Conservation (phyloP, 2,329 filamentous ascomycete genomes). For the Trichoderma sp. region DNA sequence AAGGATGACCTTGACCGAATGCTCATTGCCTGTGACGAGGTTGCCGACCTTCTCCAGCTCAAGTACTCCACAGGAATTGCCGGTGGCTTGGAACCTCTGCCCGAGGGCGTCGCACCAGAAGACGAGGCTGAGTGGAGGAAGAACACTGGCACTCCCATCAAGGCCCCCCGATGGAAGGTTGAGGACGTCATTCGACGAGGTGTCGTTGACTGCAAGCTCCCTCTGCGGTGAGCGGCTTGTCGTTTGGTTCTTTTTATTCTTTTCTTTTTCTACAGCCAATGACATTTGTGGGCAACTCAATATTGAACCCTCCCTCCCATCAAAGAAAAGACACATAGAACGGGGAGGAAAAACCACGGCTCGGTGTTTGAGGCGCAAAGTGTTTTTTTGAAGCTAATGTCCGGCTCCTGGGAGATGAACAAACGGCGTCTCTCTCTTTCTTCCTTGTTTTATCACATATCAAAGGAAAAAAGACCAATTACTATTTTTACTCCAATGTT, state of each 20-base stretch:
- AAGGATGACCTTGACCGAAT: slow-evolving; percentile 96
- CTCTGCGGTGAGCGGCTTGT: slow-evolving; percentile 55
- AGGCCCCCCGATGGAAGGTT: slow-evolving; percentile 78
- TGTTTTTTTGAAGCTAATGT: not conserved
- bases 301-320: not conserved
- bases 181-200: slow-evolving; percentile 76
- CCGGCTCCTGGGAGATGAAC: slow-evolving; percentile 1
- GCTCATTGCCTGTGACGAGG: slow-evolving; percentile 84
- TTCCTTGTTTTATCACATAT: not conserved
- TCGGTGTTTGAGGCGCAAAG: slow-evolving; percentile 26
- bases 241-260: slow-evolving; percentile 21
- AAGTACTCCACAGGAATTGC: slow-evolving; percentile 97
- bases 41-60: slow-evolving; percentile 86
- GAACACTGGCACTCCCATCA: slow-evolving; percentile 64
- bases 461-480: not conserved
- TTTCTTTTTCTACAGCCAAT: not conserved
- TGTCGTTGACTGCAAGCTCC: slow-evolving; percentile 71
- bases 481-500: slow-evolving; percentile 1
- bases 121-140: slow-evolving; percentile 68
- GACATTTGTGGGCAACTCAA: not conserved
- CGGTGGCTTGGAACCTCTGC: slow-evolving; percentile 76
- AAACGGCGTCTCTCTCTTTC: not conserved
- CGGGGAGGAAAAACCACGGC: slow-evolving; percentile 11
- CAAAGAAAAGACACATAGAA: slow-evolving; percentile 13
- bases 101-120: slow-evolving; percentile 67